phyloP scores from a whole-genome alignment of 2,329 filamentous ascomycete genomes.

The Colletotrichum truncatum region DNA sequence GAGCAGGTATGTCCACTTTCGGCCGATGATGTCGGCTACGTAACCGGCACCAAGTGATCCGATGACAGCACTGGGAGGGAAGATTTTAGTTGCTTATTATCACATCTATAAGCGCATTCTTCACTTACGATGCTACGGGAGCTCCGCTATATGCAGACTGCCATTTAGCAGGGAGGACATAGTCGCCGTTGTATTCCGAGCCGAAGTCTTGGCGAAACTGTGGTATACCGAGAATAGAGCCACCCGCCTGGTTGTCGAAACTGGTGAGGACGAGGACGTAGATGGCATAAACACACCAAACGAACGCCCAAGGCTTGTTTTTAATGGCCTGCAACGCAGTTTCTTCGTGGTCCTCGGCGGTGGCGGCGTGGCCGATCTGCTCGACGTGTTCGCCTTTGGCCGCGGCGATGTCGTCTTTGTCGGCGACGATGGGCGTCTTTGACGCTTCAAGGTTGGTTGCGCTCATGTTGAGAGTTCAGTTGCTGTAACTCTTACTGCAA shows the following conservation, averaged over 20 bases:
- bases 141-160: slow-evolving; percentile 53
- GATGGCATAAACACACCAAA: slow-evolving; percentile 50
- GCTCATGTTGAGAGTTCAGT: not conserved
- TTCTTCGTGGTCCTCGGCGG: slow-evolving; percentile 8
- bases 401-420: slow-evolving; percentile 23
- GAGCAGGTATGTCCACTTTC: slow-evolving; percentile 38
- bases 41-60: slow-evolving; percentile 26
- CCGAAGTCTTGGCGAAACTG: slow-evolving; percentile 56
- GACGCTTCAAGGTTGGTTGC: slow-evolving; percentile 16
- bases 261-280: slow-evolving; percentile 49
- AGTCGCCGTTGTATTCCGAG: slow-evolving; percentile 42
- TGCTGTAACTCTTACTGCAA: not conserved
- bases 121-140: slow-evolving; percentile 47
- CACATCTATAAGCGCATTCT: not conserved
- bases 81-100: not conserved
- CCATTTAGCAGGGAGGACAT: slow-evolving; percentile 52
- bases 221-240: slow-evolving; percentile 51
- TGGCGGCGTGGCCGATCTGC: slow-evolving; percentile 12
- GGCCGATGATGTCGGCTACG: slow-evolving; percentile 22
- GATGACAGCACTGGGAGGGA: slow-evolving; percentile 25
- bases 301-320: slow-evolving; percentile 37
- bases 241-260: slow-evolving; percentile 52
- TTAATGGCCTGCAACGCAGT: slow-evolving; percentile 34
- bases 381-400: slow-evolving; percentile 25
- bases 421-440: not conserved